Percentiles rank a stretch among this genome's conserved stretches.
phyloP scores from a whole-genome alignment of 2,329 filamentous ascomycete species.

The Xylaria sp. region DNA sequence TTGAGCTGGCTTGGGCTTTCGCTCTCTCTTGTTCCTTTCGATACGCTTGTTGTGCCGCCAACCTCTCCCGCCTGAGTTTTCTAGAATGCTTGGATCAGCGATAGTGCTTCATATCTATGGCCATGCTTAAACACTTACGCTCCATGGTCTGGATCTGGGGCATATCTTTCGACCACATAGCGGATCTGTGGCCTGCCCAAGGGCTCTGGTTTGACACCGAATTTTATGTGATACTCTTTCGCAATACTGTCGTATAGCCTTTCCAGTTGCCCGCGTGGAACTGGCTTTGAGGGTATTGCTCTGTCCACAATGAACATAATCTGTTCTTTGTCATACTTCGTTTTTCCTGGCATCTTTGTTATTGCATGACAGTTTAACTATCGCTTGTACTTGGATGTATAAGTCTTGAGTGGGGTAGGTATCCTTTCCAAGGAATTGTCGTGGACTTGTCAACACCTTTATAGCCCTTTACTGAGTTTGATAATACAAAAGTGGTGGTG shows the following conservation, averaged over 20 bases:
- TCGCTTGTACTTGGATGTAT: not conserved
- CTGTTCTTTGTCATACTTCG: constrained; percentile 24
- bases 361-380: not conserved
- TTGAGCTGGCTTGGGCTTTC: no score
- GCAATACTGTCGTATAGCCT: constrained; percentile 4
- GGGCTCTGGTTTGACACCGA: constrained; percentile 22
- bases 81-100: not conserved
- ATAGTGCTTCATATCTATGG: not conserved
- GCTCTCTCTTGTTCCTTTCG: no score
- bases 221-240: not conserved
- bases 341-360: constrained; percentile 11
- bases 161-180: constrained; percentile 47
- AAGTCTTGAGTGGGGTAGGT: no score
- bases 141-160: constrained; percentile 43
- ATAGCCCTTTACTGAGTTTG: no score
- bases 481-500: no score
- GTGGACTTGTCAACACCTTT: no score
- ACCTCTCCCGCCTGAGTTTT: no score
- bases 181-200: constrained; percentile 35
- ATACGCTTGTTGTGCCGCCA: no score
- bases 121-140: constrained; percentile 34
- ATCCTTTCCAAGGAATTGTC: no score
- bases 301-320: constrained; percentile 24
- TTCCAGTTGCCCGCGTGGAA: constrained; percentile 4
- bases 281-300: not conserved